phyloP scores from a whole-genome alignment of 345 rosid genomes.

The Rhizophora apiculata region DNA sequence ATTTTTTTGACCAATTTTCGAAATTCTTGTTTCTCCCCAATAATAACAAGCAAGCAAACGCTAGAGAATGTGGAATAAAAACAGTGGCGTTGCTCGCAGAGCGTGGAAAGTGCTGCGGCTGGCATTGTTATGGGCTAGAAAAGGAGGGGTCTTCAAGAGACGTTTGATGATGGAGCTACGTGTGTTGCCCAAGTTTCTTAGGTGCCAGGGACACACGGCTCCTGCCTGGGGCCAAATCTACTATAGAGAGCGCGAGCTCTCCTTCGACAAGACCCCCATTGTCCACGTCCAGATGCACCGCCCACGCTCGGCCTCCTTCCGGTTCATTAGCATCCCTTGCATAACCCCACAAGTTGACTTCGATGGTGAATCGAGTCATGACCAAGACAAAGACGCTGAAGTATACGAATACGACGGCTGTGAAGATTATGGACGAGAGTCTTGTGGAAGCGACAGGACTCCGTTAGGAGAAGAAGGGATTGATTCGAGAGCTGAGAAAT shows the following conservation, averaged over 20 bases:
- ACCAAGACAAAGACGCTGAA: constrained; percentile 2
- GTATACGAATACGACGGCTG: constrained; percentile 1
- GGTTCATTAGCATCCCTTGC: constrained; percentile 70
- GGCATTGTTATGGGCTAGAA: constrained; percentile 66
- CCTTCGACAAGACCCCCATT: constrained; percentile 83
- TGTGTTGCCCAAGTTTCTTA: constrained; percentile 50
- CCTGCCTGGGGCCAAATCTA: constrained; percentile 23
- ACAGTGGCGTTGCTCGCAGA: constrained; percentile 16
- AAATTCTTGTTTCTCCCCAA: no score
- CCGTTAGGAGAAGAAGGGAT: constrained; percentile 55
- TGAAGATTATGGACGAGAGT: neutral
- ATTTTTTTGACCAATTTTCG: no score
- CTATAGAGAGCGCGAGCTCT: constrained; percentile 68
- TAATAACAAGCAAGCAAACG: neutral
- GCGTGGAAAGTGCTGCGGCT: constrained; percentile 58
- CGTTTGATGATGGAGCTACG: constrained; percentile 49
- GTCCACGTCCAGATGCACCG: constrained; percentile 63
- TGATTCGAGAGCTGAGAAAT: constrained; percentile 80
- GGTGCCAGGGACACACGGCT: constrained; percentile 31
- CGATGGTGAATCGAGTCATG: constrained; percentile 15
- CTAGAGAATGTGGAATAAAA: constrained; percentile 36
- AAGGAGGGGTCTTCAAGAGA: constrained; percentile 61
- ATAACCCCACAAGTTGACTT: constrained; percentile 47
- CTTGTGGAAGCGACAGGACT: constrained; percentile 12
- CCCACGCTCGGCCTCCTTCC: constrained; percentile 57